These are phyloP conservation scores for Trichosporon ovoides DNA, from an alignment of 1,284 basidiomycete genomes.

Conservation along the genomic window DNA sequence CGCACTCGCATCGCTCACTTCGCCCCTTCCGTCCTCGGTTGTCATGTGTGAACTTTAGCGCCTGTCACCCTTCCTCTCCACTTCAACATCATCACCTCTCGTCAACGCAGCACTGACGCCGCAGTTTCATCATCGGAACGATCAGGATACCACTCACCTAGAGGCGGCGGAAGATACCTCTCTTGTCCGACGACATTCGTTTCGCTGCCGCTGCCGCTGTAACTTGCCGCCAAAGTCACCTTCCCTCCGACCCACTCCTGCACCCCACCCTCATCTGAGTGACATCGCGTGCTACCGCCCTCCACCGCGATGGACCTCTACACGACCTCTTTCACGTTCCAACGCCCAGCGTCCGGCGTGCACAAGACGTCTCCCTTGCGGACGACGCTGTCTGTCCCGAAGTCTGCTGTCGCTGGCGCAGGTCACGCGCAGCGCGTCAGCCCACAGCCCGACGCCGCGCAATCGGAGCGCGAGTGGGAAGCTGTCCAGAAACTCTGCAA, in stretches of 20 bases:
- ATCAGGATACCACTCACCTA: neutral
- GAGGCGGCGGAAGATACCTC: neutral
- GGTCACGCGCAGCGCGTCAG: conserved; percentile 21
- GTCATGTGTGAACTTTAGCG: too few relatives aligned
- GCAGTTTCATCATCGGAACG: neutral
- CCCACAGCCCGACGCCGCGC: conserved; percentile 19
- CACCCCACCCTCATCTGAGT: neutral
- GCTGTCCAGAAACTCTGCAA: conserved; percentile 74
- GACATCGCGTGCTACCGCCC: neutral
- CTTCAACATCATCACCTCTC: too few relatives aligned
- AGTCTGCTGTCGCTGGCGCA: conserved; percentile 28
- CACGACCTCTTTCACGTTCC: conserved; percentile 63
- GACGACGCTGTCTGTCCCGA: conserved; percentile 23
- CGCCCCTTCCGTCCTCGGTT: too few relatives aligned
- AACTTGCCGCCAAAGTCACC: neutral
- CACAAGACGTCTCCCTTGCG: conserved; percentile 15
- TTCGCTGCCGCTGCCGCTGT: neutral
- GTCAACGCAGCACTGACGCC: neutral
- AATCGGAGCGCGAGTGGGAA: conserved; percentile 51
- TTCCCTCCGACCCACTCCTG: neutral
- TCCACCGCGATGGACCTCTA: conserved; percentile 70
- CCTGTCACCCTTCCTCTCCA: too few relatives aligned
- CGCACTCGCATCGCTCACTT: too few relatives aligned
- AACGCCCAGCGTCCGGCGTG: conserved; percentile 13
- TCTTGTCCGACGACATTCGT: too few relatives aligned